These are phyloP conservation scores for Solanum sejunctum DNA, from an alignment of 257 asterid genomes.

Conservation along the genomic window DNA sequence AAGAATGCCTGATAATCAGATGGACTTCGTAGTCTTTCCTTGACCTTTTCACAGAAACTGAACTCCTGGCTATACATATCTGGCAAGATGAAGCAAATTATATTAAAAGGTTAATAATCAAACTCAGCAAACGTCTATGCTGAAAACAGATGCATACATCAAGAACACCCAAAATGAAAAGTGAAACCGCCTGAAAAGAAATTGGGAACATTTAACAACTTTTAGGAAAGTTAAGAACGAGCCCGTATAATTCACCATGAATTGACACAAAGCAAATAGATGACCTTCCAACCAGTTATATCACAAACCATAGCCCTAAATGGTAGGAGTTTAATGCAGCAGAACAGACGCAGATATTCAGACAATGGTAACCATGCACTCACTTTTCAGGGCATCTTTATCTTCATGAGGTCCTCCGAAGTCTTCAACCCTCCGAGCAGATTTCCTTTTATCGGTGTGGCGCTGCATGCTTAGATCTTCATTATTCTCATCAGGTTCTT, in stretches of 20 bases:
- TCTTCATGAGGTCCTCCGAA: conserved; percentile 66
- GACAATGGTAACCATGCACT: conserved; percentile 18
- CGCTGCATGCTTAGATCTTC: conserved; percentile 56
- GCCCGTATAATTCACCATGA: not conserved
- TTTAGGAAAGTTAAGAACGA: not conserved
- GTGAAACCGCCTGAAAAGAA: not conserved
- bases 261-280: not conserved
- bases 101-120: not conserved
- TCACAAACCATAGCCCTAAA: not conserved
- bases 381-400: conserved; percentile 74
- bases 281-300: not conserved
- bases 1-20: conserved; percentile 93
- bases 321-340: not conserved
- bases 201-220: not conserved
- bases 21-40: conserved; percentile 67
- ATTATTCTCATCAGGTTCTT: conserved; percentile 59
- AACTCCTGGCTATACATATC: conserved; percentile 69
- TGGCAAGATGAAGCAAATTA: conserved; percentile 25
- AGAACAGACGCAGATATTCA: not conserved
- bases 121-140: not conserved
- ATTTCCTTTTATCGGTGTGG: conserved; percentile 57
- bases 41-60: conserved; percentile 85
- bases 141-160: not conserved
- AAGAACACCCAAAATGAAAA: not conserved
- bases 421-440: conserved; percentile 58